These are phyloP conservation scores for Theobroma cacao DNA, from an alignment of 345 rosid genomes.

Conservation along the genomic window DNA sequence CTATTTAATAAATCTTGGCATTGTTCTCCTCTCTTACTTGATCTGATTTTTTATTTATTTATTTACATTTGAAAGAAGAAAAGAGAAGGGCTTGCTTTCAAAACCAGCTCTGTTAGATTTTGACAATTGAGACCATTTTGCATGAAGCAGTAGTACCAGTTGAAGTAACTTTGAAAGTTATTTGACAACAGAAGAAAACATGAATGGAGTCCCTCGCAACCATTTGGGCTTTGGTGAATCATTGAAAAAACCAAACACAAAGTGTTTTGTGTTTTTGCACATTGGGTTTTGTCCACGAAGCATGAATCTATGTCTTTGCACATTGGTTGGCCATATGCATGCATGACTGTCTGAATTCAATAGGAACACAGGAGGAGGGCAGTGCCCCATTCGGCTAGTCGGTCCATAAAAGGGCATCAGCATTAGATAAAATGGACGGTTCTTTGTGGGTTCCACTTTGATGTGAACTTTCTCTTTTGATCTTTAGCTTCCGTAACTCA, in stretches of 20 bases:
- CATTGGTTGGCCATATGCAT: background rate
- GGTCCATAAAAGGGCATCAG: background rate
- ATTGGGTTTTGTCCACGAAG: background rate
- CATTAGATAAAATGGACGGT: constrained; percentile 18
- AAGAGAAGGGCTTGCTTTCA: background rate
- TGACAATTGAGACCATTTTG: background rate
- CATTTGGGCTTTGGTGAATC: background rate
- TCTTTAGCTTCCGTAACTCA: background rate
- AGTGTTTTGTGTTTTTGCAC: background rate
- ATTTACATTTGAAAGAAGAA: too few relatives aligned
- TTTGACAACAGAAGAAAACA: background rate
- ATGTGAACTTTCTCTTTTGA: background rate
- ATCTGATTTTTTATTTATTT: too few relatives aligned
- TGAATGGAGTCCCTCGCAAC: too few relatives aligned
- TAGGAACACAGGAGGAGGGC: background rate
- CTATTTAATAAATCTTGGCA: background rate
- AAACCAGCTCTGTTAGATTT: background rate
- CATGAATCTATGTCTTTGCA: background rate
- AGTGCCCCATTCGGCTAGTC: background rate
- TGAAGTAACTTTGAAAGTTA: background rate
- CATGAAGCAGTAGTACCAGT: too few relatives aligned
- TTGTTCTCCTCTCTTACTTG: too few relatives aligned
- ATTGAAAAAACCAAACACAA: background rate
- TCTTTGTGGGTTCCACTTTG: background rate
- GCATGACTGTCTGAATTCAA: background rate